Percentiles rank a stretch among this genome's conserved stretches.
Evolutionary conservation across 768 basidiomycete species (phyloP).

Genomic region (Suillus weaverae): DNA sequence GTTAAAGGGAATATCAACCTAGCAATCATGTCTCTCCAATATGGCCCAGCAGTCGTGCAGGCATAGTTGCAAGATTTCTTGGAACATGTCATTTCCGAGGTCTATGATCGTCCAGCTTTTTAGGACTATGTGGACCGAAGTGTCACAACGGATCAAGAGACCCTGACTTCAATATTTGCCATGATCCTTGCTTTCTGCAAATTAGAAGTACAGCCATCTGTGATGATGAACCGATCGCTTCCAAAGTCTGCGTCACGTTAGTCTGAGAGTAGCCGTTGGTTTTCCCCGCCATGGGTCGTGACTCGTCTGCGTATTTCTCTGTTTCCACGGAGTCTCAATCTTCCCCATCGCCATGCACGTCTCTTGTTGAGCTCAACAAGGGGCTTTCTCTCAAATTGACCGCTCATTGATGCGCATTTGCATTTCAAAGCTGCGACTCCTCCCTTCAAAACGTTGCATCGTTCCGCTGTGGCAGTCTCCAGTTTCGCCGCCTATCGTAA

Average conservation of each 20-base stretch:
- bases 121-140: slow-evolving; percentile 39
- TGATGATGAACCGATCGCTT: no score
- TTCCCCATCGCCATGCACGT: no score
- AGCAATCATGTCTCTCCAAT: slow-evolving; percentile 68
- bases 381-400: slow-evolving; percentile 19
- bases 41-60: slow-evolving; percentile 35
- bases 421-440: slow-evolving; percentile 52
- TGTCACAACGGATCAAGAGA: no score
- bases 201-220: no score
- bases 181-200: no score
- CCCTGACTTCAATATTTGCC: no score
- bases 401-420: slow-evolving; percentile 43
- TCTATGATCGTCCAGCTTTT: slow-evolving; percentile 68
- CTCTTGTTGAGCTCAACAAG: no score
- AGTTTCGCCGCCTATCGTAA: background rate
- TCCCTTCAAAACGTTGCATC: slow-evolving; percentile 44
- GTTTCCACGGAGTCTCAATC: no score
- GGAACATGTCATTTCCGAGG: slow-evolving; percentile 21
- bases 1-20: slow-evolving; percentile 54
- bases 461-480: slow-evolving; percentile 49
- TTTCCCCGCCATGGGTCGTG: no score
- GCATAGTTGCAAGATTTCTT: slow-evolving; percentile 40
- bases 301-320: no score
- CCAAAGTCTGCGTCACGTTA: no score
- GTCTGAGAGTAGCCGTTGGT: no score